Evolutionary conservation across 2,329 filamentous ascomycete species (phyloP).

Genomic region (Calonectria naviculata): DNA sequence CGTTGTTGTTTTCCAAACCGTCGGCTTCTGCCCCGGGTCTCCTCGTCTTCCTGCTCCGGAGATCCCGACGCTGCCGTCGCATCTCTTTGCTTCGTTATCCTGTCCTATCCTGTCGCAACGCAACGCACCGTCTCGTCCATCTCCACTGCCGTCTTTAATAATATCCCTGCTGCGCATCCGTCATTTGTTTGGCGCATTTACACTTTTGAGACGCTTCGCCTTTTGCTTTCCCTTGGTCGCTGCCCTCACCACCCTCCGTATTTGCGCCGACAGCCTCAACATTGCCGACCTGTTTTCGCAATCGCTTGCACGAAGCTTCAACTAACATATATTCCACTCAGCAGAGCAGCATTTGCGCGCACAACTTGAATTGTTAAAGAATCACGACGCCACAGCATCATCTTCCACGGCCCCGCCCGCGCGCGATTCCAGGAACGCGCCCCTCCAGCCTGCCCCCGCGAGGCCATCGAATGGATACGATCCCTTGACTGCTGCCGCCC

Average conservation of each 20-base stretch:
- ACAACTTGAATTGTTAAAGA: constrained; percentile 57
- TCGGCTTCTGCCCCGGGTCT: constrained; percentile 19
- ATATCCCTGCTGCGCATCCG: constrained; percentile 36
- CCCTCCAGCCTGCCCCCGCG: constrained; percentile 43
- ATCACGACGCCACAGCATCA: constrained; percentile 50
- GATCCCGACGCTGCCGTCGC: not conserved
- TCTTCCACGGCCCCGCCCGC: constrained; percentile 41
- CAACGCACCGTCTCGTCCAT: constrained; percentile 13
- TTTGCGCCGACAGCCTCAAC: constrained; percentile 20
- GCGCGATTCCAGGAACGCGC: constrained; percentile 44
- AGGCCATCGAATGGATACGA: constrained; percentile 59
- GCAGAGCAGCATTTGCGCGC: constrained; percentile 56
- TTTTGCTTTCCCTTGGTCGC: constrained; percentile 18
- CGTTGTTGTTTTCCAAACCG: constrained; percentile 19
- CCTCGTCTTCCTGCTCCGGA: constrained; percentile 20
- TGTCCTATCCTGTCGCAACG: constrained; percentile 30
- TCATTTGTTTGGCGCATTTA: constrained; percentile 24
- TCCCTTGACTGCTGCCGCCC: constrained; percentile 48
- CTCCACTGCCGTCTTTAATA: constrained; percentile 33
- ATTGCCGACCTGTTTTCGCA: constrained; percentile 26
- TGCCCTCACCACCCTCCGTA: constrained; percentile 22
- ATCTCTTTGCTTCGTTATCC: constrained; percentile 7
- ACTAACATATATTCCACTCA: constrained; percentile 38
- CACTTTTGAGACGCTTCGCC: constrained; percentile 21
- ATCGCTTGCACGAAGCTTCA: constrained; percentile 27